Conservation (phyloP, 495 filamentous ascomycete species). For the Penicillium antarcticum region DNA sequence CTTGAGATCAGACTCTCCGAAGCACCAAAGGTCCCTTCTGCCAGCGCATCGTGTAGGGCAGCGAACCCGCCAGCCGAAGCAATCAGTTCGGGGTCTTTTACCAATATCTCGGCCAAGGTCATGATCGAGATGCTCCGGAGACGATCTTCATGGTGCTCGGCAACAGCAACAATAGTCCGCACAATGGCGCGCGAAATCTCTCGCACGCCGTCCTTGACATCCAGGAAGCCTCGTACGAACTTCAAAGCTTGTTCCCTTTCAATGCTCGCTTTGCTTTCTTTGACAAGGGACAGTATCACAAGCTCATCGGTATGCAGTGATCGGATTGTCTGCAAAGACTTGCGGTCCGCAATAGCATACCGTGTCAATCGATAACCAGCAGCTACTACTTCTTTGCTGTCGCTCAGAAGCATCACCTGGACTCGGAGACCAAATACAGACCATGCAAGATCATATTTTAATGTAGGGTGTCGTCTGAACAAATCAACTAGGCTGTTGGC, state of each 20-base stretch:
- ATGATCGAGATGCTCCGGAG: constrained; percentile 85
- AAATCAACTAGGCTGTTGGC: constrained; percentile 89
- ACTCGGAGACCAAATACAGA: constrained; percentile 87
- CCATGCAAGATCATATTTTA: constrained; percentile 97
- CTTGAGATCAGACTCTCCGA: constrained; percentile 79
- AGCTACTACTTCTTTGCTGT: constrained; percentile 92
- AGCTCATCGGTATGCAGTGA: constrained; percentile 85
- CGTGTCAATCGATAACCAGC: constrained; percentile 90
- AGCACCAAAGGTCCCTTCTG: constrained; percentile 86
- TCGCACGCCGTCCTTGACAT: constrained; percentile 86
- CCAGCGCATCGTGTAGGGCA: constrained; percentile 78
- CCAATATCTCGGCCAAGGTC: constrained; percentile 85
- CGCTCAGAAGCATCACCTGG: constrained; percentile 91
- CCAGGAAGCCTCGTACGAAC: constrained; percentile 91
- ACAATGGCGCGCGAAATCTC: constrained; percentile 86
- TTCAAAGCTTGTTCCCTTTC: constrained; percentile 97
- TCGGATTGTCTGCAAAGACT: constrained; percentile 84
- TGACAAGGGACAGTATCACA: constrained; percentile 85
- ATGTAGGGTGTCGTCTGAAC: constrained; percentile 85
- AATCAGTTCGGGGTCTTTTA: constrained; percentile 76
- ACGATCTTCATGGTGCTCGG: constrained; percentile 85
- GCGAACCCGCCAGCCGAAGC: constrained; percentile 77
- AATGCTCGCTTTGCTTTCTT: constrained; percentile 91
- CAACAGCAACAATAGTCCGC: constrained; percentile 82
- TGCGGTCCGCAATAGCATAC: constrained; percentile 89